phyloP scores from a whole-genome alignment of 1,284 basidiomycete genomes.

The Naganishia liquefaciens region DNA sequence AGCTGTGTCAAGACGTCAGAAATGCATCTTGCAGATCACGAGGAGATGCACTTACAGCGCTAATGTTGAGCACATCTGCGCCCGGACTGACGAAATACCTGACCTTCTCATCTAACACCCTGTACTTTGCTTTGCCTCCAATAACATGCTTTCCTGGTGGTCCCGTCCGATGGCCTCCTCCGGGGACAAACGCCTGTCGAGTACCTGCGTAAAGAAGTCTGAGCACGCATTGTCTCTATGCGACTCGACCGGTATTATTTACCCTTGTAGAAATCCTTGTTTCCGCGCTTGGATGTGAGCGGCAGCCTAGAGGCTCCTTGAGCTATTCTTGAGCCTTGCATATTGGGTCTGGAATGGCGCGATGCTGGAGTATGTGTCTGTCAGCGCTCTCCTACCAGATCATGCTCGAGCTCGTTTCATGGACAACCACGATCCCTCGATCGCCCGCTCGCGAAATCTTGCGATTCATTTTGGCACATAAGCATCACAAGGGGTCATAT shows the following conservation, averaged over 20 bases:
- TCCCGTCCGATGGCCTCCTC: constrained; percentile 77
- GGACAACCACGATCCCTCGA: neutral
- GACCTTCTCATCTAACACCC: constrained; percentile 75
- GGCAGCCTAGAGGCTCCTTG: constrained; percentile 68
- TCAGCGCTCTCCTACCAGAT: neutral
- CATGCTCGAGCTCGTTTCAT: neutral
- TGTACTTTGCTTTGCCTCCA: constrained; percentile 71
- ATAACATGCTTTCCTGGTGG: constrained; percentile 80
- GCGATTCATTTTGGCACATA: constrained; percentile 15
- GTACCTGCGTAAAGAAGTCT: constrained; percentile 61
- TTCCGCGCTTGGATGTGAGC: constrained; percentile 77
- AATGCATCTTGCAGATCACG: neutral
- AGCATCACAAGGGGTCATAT: no score
- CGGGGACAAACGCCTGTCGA: constrained; percentile 72
- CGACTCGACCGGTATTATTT: constrained; percentile 46
- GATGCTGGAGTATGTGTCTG: neutral
- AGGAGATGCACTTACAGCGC: constrained; percentile 58
- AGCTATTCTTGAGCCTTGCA: constrained; percentile 46
- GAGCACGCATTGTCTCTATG: neutral
- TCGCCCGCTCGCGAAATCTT: constrained; percentile 26
- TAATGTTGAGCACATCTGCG: constrained; percentile 64
- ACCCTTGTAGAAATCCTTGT: constrained; percentile 95
- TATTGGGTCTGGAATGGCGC: constrained; percentile 26
- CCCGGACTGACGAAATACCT: constrained; percentile 79
- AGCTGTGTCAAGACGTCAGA: constrained; percentile 45